Conservation (phyloP, 805 yeast genomes). For the Candida michaelii region DNA sequence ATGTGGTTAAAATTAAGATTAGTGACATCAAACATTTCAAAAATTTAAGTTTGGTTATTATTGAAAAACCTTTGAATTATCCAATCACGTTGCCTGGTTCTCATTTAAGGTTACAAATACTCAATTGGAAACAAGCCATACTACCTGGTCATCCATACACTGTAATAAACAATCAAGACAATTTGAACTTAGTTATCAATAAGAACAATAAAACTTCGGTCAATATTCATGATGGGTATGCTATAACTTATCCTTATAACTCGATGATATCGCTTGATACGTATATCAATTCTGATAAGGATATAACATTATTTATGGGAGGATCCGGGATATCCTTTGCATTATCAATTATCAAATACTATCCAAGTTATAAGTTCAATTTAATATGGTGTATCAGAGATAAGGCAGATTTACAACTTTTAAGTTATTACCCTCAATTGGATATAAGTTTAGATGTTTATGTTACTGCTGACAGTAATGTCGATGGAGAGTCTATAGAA, state of each 20-base stretch:
- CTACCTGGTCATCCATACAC: conserved; percentile 17
- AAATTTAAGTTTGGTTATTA: conserved; percentile 5
- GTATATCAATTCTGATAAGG: conserved; percentile 2
- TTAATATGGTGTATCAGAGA: conserved; percentile 14
- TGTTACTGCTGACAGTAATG: conserved; percentile 3
- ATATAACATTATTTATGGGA: conserved; percentile 10
- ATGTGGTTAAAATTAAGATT: conserved; percentile 4
- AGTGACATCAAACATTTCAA: conserved; percentile 5
- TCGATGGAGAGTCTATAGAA: not conserved
- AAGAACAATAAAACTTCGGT: conserved; percentile 8
- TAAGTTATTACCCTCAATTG: conserved; percentile 7
- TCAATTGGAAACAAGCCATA: conserved; percentile 1
- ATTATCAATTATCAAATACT: conserved; percentile 11
- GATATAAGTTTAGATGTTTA: conserved; percentile 2
- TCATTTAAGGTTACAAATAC: conserved; percentile 9
- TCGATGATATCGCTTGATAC: conserved; percentile 1
- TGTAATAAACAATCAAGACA: conserved; percentile 11
- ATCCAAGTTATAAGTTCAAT: conserved; percentile 8
- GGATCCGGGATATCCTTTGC: conserved; percentile 17
- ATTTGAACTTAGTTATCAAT: conserved; percentile 10
- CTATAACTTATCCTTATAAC: conserved; percentile 13
- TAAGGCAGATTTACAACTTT: conserved; percentile 9
- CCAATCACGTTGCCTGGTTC: conserved; percentile 14
- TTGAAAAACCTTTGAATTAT: conserved; percentile 11
- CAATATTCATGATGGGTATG: conserved; percentile 4